Conservation (phyloP, 1,139 yeast species). For the Taphrina sp. region DNA sequence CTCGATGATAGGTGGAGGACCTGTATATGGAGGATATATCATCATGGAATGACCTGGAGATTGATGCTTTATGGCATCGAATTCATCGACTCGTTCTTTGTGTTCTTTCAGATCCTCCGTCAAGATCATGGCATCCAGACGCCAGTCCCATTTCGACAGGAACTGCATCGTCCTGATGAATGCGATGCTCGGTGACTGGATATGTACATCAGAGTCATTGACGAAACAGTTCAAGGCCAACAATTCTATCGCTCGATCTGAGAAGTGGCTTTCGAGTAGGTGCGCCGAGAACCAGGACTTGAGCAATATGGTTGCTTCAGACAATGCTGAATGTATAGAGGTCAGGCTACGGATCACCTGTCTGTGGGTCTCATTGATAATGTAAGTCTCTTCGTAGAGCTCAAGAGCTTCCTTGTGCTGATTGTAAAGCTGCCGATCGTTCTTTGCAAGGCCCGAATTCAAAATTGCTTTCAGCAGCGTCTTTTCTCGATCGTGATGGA, state of each 20-base stretch:
- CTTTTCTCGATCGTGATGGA: constrained; percentile 39
- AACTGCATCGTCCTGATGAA: constrained; percentile 71
- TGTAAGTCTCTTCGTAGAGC: constrained; percentile 53
- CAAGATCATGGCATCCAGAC: constrained; percentile 74
- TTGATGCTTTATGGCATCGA: constrained; percentile 46
- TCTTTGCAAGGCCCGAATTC: constrained; percentile 11
- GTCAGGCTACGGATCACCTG: constrained; percentile 70
- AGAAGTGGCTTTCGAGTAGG: constrained; percentile 59
- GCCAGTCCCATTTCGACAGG: constrained; percentile 90
- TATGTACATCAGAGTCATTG: constrained; percentile 51
- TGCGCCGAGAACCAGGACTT: constrained; percentile 79
- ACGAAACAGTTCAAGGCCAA: constrained; percentile 80
- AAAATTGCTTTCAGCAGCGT: constrained; percentile 33
- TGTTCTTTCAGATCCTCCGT: constrained; percentile 51
- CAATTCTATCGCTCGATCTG: constrained; percentile 77
- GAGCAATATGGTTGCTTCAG: constrained; percentile 78
- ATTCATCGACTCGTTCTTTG: neutral
- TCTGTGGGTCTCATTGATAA: constrained; percentile 75
- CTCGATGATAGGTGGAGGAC: constrained; percentile 78
- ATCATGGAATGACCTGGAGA: constrained; percentile 8
- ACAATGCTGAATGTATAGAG: constrained; percentile 68
- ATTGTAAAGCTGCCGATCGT: constrained; percentile 13
- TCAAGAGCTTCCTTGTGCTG: constrained; percentile 34
- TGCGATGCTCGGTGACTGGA: constrained; percentile 80
- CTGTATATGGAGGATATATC: constrained; percentile 62